phyloP scores from a whole-genome alignment of 306 rosid species.

The Castanospermum australe region DNA sequence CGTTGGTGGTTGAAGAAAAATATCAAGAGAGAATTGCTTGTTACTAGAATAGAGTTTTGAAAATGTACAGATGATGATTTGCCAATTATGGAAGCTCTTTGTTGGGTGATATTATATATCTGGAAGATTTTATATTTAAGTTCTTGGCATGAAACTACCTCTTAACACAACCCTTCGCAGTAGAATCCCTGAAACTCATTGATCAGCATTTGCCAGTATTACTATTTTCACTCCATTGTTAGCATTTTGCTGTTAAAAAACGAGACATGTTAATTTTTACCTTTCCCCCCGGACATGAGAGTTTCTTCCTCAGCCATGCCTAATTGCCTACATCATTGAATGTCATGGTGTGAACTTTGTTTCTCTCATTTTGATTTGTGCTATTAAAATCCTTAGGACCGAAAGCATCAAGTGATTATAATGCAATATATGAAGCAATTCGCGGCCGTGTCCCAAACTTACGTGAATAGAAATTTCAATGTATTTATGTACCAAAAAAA shows the following conservation, averaged over 20 bases:
- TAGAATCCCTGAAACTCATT: background rate
- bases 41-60: constrained; percentile 31
- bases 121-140: background rate
- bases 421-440: too few relatives aligned
- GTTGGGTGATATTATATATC: constrained; percentile 17
- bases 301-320: background rate
- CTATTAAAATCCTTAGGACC: too few relatives aligned
- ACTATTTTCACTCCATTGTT: background rate
- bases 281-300: background rate
- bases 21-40: constrained; percentile 23
- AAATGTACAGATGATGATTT: constrained; percentile 46
- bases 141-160: background rate
- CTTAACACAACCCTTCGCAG: background rate
- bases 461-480: too few relatives aligned
- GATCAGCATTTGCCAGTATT: background rate
- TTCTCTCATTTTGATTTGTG: too few relatives aligned
- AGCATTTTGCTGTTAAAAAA: background rate
- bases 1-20: constrained; percentile 10
- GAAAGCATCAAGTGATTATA: too few relatives aligned
- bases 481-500: too few relatives aligned
- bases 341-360: too few relatives aligned
- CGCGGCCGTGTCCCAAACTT: too few relatives aligned
- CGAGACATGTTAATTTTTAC: background rate
- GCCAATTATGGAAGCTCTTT: constrained; percentile 33
- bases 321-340: too few relatives aligned